These are phyloP conservation scores for Rhizopus delemar DNA, from an alignment of 371 early-diverging fungal species.

Conservation along the genomic window DNA sequence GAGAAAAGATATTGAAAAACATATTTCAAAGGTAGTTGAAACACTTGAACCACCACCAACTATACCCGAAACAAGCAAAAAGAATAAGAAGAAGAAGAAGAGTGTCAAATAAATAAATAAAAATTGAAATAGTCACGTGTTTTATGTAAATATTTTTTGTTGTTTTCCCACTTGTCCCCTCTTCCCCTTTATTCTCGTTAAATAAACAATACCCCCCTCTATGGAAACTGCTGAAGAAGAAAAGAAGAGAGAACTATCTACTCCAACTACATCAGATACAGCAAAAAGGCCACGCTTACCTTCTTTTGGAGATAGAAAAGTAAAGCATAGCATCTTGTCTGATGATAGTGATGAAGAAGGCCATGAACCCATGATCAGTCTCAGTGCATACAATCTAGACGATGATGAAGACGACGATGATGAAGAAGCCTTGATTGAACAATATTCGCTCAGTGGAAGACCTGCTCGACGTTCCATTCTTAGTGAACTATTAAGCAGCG, in stretches of 20 bases:
- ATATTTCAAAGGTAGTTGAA: conserved; percentile 7
- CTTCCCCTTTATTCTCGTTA: neutral
- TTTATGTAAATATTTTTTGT: neutral
- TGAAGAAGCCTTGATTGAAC: neutral
- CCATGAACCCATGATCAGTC: neutral
- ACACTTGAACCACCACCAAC: neutral
- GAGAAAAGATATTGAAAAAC: conserved; percentile 12
- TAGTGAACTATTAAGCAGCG: conserved; percentile 16
- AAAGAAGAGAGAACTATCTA: conserved; percentile 12
- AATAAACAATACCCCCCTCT: neutral
- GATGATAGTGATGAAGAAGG: neutral
- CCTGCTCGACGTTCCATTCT: conserved; percentile 18
- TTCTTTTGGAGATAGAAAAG: neutral
- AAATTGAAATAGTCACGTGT: neutral
- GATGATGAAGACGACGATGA: conserved; percentile 19
- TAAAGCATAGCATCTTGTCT: neutral
- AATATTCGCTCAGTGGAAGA: conserved; percentile 3
- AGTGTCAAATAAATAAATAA: neutral
- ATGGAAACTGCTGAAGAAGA: conserved; percentile 1
- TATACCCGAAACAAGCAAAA: conserved; percentile 2
- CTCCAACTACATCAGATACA: conserved; percentile 1
- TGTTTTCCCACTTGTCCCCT: neutral
- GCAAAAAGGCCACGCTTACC: conserved; percentile 4
- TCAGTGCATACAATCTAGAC: conserved; percentile 3
- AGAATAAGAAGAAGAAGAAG: conserved; percentile 10